Evolutionary conservation across 805 yeast species (phyloP).

Genomic region (Komagataella ulmi): DNA sequence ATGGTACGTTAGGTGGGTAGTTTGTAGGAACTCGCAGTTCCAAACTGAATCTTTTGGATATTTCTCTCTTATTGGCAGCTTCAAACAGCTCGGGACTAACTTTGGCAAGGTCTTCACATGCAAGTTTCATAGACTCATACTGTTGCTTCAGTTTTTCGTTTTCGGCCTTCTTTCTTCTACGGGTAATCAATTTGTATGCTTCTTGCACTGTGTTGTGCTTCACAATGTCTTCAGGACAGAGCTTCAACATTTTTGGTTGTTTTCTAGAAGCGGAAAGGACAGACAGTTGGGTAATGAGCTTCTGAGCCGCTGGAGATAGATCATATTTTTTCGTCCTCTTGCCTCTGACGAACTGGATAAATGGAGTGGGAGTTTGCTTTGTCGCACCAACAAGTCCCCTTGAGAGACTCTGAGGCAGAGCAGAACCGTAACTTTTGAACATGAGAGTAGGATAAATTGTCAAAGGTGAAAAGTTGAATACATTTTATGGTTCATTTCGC

Average conservation of each 20-base stretch:
- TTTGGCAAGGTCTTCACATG: conserved; percentile 55
- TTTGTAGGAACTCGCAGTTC: conserved; percentile 85
- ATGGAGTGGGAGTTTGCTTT: neutral
- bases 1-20: conserved; percentile 68
- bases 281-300: conserved; percentile 40
- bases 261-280: conserved; percentile 81
- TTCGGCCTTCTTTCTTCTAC: conserved; percentile 27
- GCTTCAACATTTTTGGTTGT: conserved; percentile 69
- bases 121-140: conserved; percentile 48
- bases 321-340: conserved; percentile 32
- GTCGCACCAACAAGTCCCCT: neutral
- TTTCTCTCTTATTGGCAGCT: conserved; percentile 45
- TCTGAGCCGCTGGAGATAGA: conserved; percentile 29
- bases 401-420: neutral
- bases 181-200: conserved; percentile 65
- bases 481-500: neutral
- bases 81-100: conserved; percentile 42
- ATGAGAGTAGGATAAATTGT: neutral
- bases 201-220: conserved; percentile 72
- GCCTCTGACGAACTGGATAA: conserved; percentile 24
- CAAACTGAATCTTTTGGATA: conserved; percentile 56
- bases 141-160: conserved; percentile 39
- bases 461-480: neutral
- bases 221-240: conserved; percentile 68
- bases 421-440: neutral